Evolutionary conservation across 2,329 filamentous ascomycete species (phyloP).

Genomic region (Ophiostoma sp.): DNA sequence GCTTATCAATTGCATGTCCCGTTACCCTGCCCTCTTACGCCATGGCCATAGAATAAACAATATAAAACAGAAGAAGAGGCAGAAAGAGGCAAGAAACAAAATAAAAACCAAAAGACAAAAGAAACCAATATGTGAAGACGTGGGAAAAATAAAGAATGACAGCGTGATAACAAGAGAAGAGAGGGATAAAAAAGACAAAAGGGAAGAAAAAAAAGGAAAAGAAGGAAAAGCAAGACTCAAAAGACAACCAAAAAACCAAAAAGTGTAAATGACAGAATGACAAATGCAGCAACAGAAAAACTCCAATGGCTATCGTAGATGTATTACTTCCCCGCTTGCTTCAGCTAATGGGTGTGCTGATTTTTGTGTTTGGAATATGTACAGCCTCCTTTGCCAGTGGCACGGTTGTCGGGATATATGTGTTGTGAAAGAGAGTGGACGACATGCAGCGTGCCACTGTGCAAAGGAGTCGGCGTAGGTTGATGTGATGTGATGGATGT

Average conservation of each 20-base stretch:
- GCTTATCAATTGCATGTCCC: slow-evolving; percentile 10
- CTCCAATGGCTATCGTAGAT: slow-evolving; percentile 1
- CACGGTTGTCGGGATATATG: slow-evolving; percentile 1
- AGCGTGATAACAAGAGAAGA: neutral
- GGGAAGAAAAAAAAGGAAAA: neutral
- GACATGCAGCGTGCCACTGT: neutral
- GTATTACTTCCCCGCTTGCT: slow-evolving; percentile 4
- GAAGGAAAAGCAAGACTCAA: neutral
- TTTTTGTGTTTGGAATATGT: neutral
- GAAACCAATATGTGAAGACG: slow-evolving; percentile 9
- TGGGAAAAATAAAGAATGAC: slow-evolving; percentile 11
- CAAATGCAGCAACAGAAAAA: neutral
- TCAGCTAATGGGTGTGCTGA: slow-evolving; percentile 3
- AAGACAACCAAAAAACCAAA: slow-evolving; percentile 6
- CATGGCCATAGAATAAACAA: slow-evolving; percentile 9
- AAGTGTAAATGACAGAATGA: neutral
- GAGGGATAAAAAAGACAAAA: neutral
- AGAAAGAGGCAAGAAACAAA: neutral
- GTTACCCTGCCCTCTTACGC: neutral
- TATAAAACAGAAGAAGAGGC: neutral
- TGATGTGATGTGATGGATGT: neutral
- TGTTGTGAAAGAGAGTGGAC: neutral
- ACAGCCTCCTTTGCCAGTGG: neutral
- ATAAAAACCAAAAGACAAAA: neutral
- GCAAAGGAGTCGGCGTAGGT: neutral